phyloP scores from a whole-genome alignment of 768 basidiomycete genomes.

The Russula sp. region DNA sequence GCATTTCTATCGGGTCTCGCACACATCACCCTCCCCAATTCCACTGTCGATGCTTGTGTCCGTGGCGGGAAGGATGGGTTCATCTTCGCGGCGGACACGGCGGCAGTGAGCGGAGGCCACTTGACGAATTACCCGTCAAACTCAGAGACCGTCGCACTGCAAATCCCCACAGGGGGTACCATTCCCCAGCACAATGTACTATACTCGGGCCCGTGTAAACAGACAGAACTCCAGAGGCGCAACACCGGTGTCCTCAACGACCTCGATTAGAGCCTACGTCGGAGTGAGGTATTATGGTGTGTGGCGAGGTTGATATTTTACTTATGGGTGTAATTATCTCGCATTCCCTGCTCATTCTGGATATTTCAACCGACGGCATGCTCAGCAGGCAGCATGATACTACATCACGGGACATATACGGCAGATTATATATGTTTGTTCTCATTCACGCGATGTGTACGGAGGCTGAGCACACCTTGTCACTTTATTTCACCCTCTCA shows the following conservation, averaged over 20 bases:
- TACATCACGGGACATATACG: not conserved
- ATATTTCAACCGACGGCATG: not conserved
- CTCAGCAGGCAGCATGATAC: slow-evolving; percentile 1
- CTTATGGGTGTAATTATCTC: not conserved
- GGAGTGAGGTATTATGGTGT: not conserved
- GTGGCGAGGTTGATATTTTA: not conserved
- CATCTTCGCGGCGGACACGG: slow-evolving; percentile 32
- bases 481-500: not conserved
- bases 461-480: not conserved
- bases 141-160: slow-evolving; percentile 29
- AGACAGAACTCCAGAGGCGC: not conserved
- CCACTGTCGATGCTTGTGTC: slow-evolving; percentile 26
- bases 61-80: slow-evolving; percentile 31
- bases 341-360: not conserved
- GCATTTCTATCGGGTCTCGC: slow-evolving; percentile 33
- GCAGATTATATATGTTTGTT: not conserved
- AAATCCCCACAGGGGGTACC: slow-evolving; percentile 33
- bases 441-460: not conserved
- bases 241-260: not conserved
- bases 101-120: slow-evolving; percentile 30
- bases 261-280: slow-evolving; percentile 12
- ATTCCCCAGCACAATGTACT: slow-evolving; percentile 32
- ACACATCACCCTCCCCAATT: slow-evolving; percentile 32
- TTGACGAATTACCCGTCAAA: slow-evolving; percentile 32
- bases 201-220: slow-evolving; percentile 29